These are phyloP conservation scores for sorghum (Sorghum bicolor) DNA, from an alignment of 176 grass and related monocot species.

Conservation along the genomic window DNA sequence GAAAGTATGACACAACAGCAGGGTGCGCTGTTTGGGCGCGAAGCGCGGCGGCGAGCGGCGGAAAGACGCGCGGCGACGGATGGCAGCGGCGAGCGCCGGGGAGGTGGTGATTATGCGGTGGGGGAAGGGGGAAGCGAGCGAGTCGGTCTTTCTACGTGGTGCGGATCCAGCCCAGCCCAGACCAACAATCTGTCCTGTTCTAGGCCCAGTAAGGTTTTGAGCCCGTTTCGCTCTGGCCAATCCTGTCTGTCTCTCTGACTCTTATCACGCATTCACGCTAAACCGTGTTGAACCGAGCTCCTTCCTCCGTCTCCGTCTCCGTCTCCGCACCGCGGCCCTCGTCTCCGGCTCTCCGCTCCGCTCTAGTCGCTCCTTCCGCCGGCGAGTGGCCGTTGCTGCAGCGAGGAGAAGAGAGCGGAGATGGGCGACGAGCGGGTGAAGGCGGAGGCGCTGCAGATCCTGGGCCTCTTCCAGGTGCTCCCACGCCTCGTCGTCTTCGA, in stretches of 20 bases:
- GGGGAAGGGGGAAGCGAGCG: not conserved
- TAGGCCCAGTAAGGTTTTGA: not conserved
- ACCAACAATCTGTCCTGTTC: not conserved
- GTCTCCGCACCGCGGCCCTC: not conserved
- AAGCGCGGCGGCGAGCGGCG: not conserved
- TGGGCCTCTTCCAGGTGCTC: constrained; percentile 64
- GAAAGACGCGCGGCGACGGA: not conserved
- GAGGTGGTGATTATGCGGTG: not conserved
- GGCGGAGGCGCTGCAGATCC: constrained; percentile 72
- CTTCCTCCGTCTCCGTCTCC: not conserved
- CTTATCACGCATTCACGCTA: too few species aligned
- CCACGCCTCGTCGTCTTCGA: constrained; percentile 95
- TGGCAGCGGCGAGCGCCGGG: constrained; percentile 17
- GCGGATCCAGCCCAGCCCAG: not conserved
- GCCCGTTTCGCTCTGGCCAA: not conserved
- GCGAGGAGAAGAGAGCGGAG: not conserved
- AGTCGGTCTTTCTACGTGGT: not conserved
- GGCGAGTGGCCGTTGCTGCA: not conserved
- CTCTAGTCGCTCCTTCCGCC: not conserved
- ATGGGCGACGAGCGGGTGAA: constrained; percentile 74
- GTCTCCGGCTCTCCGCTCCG: not conserved
- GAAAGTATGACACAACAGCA: not conserved
- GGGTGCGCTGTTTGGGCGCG: not conserved
- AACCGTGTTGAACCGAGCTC: not conserved
- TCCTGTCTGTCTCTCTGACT: not conserved